Evolutionary conservation across 306 rosid species (phyloP).

Genomic region (Notholithocarpus densiflorus): DNA sequence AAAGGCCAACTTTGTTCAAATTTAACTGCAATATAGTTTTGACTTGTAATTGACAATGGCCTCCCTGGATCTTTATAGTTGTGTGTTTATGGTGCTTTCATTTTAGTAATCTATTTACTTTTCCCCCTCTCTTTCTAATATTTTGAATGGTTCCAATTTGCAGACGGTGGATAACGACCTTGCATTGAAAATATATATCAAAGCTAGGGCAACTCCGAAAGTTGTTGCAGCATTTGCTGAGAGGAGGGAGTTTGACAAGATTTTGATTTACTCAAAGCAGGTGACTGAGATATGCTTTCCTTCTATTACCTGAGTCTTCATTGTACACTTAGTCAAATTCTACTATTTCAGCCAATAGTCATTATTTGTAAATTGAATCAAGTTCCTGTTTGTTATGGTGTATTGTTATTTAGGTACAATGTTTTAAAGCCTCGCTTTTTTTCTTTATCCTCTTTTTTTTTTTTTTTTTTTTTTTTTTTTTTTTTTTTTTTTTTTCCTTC

Average conservation of each 20-base stretch:
- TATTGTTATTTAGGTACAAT: too few relatives aligned
- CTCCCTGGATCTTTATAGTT: not conserved
- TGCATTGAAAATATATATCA: constrained; percentile 91
- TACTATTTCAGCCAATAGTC: not conserved
- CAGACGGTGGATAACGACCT: constrained; percentile 97
- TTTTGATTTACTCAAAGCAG: constrained; percentile 97
- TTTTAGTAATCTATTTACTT: not conserved
- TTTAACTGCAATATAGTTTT: not conserved
- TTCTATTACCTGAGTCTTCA: not conserved
- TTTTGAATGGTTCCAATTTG: not conserved
- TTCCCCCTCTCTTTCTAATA: not conserved
- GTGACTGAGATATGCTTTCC: constrained; percentile 33
- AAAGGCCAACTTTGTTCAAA: not conserved
- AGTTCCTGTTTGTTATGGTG: too few relatives aligned
- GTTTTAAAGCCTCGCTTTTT: too few relatives aligned
- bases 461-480: too few relatives aligned
- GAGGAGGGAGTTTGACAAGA: constrained; percentile 98
- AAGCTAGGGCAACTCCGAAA: constrained; percentile 99
- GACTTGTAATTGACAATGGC: not conserved
- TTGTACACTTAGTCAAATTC: not conserved
- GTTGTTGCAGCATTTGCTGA: constrained; percentile 99
- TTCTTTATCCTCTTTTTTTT: too few relatives aligned
- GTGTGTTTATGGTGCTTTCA: not conserved
- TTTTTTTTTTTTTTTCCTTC: too few relatives aligned
- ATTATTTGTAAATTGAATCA: not conserved